phyloP scores from a whole-genome alignment of 2,329 filamentous ascomycete genomes.

The Exophiala dermatitidis region DNA sequence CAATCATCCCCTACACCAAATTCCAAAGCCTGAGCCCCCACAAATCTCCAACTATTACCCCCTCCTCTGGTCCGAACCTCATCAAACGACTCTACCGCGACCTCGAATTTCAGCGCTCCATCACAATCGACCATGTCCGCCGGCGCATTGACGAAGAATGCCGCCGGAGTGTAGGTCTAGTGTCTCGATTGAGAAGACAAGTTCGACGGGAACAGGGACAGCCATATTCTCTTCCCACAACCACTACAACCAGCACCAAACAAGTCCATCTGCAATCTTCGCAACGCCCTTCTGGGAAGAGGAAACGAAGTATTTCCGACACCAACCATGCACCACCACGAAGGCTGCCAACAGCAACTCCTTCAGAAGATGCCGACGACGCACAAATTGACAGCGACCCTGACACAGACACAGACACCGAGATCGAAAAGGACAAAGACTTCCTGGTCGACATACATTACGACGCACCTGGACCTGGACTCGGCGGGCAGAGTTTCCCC shows the following conservation, averaged over 20 bases:
- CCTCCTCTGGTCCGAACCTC: conserved; percentile 54
- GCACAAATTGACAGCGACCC: not conserved
- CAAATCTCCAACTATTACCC: conserved; percentile 30
- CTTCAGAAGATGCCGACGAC: not conserved
- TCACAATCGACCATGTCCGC: conserved; percentile 60
- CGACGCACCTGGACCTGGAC: conserved; percentile 9
- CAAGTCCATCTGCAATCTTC: conserved; percentile 31
- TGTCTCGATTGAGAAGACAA: conserved; percentile 12
- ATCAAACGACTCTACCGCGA: conserved; percentile 70
- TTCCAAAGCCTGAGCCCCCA: conserved; percentile 63
- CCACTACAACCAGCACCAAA: too few relatives aligned
- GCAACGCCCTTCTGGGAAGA: conserved; percentile 9
- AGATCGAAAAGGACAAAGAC: not conserved
- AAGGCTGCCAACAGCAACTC: not conserved
- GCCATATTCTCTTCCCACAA: too few relatives aligned
- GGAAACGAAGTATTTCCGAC: conserved; percentile 10
- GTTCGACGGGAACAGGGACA: conserved; percentile 32
- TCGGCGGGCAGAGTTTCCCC: conserved; percentile 3
- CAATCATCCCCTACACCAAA: conserved; percentile 64
- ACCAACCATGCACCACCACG: not conserved
- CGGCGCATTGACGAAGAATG: conserved; percentile 60
- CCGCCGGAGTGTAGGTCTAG: conserved; percentile 30
- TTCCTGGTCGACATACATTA: not conserved
- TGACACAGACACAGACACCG: not conserved
- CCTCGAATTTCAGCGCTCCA: conserved; percentile 65